These are phyloP conservation scores for Polytolypa hystricis DNA, from an alignment of 2,329 filamentous ascomycete species.

Conservation along the genomic window DNA sequence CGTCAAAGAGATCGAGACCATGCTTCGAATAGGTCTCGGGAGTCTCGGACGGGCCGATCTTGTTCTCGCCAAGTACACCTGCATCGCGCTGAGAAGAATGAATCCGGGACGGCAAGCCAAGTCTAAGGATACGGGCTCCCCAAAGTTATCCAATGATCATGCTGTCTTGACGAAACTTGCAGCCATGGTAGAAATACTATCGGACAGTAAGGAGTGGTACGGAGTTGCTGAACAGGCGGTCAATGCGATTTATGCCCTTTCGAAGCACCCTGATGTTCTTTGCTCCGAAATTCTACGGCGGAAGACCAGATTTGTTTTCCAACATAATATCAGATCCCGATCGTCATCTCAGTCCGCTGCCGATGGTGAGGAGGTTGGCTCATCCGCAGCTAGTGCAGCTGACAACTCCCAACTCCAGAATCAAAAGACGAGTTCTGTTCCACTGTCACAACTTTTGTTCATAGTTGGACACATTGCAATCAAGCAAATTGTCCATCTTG, in stretches of 20 bases:
- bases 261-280: constrained; percentile 85
- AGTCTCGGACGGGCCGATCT: constrained; percentile 69
- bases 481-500: constrained; percentile 96
- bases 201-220: constrained; percentile 87
- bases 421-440: constrained; percentile 48
- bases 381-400: constrained; percentile 2
- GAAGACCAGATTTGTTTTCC: constrained; percentile 75
- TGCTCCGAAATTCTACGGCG: constrained; percentile 83
- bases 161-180: constrained; percentile 72
- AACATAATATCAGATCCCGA: constrained; percentile 26
- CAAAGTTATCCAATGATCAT: constrained; percentile 82
- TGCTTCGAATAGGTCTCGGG: constrained; percentile 82
- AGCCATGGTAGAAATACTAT: constrained; percentile 72
- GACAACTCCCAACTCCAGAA: constrained; percentile 19
- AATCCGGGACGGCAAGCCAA: constrained; percentile 76
- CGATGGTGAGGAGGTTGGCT: constrained; percentile 23
- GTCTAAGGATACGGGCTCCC: constrained; percentile 51
- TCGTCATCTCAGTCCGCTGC: constrained; percentile 18
- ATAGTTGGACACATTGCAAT: constrained; percentile 94
- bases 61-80: constrained; percentile 87
- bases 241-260: constrained; percentile 84
- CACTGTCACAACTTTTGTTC: constrained; percentile 82
- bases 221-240: constrained; percentile 94
- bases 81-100: constrained; percentile 82
- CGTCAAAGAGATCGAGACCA: constrained; percentile 87